Conservation (phyloP, 331 rosid species). For the Pyracantha coccinea region DNA sequence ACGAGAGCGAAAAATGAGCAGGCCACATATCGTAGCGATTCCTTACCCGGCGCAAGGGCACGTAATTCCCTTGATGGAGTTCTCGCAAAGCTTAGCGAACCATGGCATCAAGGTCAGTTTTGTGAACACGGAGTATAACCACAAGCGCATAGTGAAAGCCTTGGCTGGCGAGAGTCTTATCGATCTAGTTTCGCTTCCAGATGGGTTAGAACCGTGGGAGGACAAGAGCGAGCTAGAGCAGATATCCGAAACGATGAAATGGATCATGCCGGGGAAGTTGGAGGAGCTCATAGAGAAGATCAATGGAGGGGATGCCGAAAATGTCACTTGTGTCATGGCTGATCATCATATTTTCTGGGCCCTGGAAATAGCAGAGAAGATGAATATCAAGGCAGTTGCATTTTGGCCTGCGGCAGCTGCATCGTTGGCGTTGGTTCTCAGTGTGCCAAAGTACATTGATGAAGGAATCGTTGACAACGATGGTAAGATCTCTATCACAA, state of each 20-base stretch:
- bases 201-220: constrained; percentile 26
- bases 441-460: constrained; percentile 13
- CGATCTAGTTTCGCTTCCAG: constrained; percentile 27
- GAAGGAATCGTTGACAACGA: constrained; percentile 22
- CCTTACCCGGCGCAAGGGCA: constrained; percentile 20
- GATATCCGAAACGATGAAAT: neutral
- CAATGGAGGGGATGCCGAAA: neutral
- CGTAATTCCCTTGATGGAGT: constrained; percentile 15
- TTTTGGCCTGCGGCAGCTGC: constrained; percentile 29
- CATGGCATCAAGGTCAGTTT: constrained; percentile 16
- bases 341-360: constrained; percentile 20
- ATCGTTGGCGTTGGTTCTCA: neutral
- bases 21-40: constrained; percentile 13
- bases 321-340: constrained; percentile 21
- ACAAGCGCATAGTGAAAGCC: neutral
- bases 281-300: constrained; percentile 31
- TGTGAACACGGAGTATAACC: constrained; percentile 12
- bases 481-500: constrained; percentile 11
- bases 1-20: neutral
- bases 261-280: constrained; percentile 20
- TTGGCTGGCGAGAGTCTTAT: constrained; percentile 3
- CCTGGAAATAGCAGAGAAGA: constrained; percentile 16
- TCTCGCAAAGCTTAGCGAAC: constrained; percentile 4
- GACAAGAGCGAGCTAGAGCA: constrained; percentile 13
- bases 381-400: constrained; percentile 23